Evolutionary conservation across 148 eudicot species (phyloP), one percentile per base, ranked within the genome.

Genomic region (Pharnaceum exiguum): DNA sequence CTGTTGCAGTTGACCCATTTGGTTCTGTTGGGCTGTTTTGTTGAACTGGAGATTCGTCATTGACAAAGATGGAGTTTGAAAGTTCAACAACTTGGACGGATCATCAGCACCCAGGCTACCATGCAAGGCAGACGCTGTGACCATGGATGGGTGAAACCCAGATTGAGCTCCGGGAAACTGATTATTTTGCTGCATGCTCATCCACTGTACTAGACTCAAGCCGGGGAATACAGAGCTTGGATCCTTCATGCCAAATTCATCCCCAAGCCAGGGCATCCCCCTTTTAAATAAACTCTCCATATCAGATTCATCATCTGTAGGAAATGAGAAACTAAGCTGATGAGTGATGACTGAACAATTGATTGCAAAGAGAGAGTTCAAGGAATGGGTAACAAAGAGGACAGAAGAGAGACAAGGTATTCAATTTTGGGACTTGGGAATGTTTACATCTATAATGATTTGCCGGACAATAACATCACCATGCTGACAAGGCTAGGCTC

Each of bases 111-210:
- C 64, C 33, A 77, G 82, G 61, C 65, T 69, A 56, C 59, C 63
- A 35, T 78, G 79, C 39, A 78, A 40, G 22, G 73, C 64, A 51
- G 71, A 54, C 27, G 88, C 62, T 38, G 86, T 66, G 28, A 77
- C 74, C 70, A 82, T 69, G 54, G 79, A 65, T 4, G 89, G 79
- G 51, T 77, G 75, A 29, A 80, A 50, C 27, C 84, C 88, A 17
- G 85, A 46, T 25, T 87, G 96, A 63, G 73, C 59, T 35, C 75
- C 78, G 3, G 87, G 51, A 54, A 85, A 61, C 60, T 81, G 96
- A 49, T 83, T 69, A 76, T 82, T 82, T 59, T 88, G 98, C 55
- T 90, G 97, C 96, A 91, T 91, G 76, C 75, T 85, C 97, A 91
- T 91, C 97, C 97, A 91, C 67, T 91, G 97, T 17, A 82, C 97